Evolutionary conservation across 768 basidiomycete species (phyloP).

Genomic region (Melanogaster broomeanus): DNA sequence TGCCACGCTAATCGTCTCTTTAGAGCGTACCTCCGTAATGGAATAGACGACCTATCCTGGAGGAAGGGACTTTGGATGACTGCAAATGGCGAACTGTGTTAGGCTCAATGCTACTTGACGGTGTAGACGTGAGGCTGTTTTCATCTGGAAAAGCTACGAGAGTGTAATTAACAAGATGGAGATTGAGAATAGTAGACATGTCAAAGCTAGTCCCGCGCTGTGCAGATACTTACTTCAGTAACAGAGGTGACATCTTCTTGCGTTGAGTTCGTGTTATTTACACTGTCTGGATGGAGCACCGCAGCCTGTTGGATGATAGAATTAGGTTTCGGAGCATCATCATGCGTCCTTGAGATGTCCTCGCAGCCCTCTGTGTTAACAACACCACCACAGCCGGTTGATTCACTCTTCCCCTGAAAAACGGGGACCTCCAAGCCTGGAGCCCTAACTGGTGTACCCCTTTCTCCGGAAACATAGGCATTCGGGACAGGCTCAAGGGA

Average conservation of each 20-base stretch:
- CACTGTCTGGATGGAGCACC: too few species aligned
- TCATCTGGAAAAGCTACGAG: constrained; percentile 4
- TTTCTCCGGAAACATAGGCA: neutral
- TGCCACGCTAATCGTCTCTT: neutral
- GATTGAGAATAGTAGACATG: too few species aligned
- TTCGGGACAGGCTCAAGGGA: neutral
- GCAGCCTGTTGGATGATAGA: neutral
- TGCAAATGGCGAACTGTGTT: constrained; percentile 48
- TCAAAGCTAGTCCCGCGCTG: too few species aligned
- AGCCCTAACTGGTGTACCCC: neutral
- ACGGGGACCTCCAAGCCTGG: neutral
- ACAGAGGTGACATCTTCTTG: neutral
- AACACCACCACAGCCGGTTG: neutral
- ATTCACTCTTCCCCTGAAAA: neutral
- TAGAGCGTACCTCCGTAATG: constrained; percentile 82
- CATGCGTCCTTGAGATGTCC: neutral
- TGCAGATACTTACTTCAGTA: constrained; percentile 7
- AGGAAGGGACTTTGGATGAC: constrained; percentile 90
- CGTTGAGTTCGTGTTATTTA: neutral
- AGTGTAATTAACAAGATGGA: too few species aligned
- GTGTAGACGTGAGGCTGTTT: neutral
- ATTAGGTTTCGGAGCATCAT: neutral
- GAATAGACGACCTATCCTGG: constrained; percentile 83
- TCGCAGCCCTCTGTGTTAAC: neutral
- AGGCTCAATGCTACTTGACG: neutral